Conservation (phyloP, 805 yeast species). For the Teunomyces tritomae region DNA sequence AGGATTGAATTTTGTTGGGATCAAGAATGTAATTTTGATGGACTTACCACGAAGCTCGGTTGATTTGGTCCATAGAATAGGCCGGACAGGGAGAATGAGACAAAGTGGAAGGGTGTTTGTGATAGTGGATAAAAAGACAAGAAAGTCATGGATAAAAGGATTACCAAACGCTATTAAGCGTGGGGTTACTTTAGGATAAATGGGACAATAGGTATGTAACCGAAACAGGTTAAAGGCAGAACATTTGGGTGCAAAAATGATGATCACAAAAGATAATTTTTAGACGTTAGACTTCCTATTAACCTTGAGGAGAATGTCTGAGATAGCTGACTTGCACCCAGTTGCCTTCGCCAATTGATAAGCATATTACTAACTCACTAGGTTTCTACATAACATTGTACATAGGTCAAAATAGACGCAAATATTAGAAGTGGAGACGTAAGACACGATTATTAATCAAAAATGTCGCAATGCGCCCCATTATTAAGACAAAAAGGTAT, state of each 20-base stretch:
- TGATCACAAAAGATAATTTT: constrained; percentile 30
- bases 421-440: not conserved
- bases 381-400: not conserved
- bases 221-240: not conserved
- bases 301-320: constrained; percentile 32
- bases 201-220: not conserved
- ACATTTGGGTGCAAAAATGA: constrained; percentile 17
- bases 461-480: not conserved
- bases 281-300: constrained; percentile 44
- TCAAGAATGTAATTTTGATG: constrained; percentile 76
- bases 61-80: constrained; percentile 87
- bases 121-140: constrained; percentile 63
- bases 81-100: constrained; percentile 92
- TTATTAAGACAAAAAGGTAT: not conserved
- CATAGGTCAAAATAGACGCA: constrained; percentile 1
- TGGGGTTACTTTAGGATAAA: constrained; percentile 36
- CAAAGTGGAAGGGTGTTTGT: constrained; percentile 85
- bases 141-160: constrained; percentile 81
- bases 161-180: constrained; percentile 66
- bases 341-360: not conserved
- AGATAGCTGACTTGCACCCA: constrained; percentile 21
- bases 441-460: not conserved
- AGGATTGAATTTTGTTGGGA: constrained; percentile 81
- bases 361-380: constrained; percentile 4
- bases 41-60: constrained; percentile 84